Base-by-base conservation (phyloP, 2,329 filamentous ascomycete species). In the Fusarium torreyae region DNA sequence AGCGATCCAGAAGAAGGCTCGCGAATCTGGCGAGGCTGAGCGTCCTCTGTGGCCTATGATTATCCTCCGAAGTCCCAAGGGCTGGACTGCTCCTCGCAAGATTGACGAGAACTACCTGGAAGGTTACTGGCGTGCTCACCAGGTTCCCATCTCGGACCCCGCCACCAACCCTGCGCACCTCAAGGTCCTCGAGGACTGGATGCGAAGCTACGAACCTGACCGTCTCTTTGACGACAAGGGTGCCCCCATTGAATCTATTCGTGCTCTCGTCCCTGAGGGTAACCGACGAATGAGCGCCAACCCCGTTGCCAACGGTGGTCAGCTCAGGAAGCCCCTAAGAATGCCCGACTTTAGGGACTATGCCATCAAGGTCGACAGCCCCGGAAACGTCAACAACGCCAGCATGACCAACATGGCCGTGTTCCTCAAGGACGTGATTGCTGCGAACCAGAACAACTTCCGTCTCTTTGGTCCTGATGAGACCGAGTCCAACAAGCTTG, bases 11-110 rank as follows among this genome's bases (percentile, higher is more conserved):
- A 91, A 92, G 78, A 80, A 93, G 76, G 91, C 91, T 22, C 89
- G 92, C 44, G 88, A 91, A 5, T 89, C 88, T 0, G 88, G 89
- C 66, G 90, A 91, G 75, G 86, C 90, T 4, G 88, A 90, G 81
- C 87, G 92, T 38, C 91, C 92, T 17, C 85, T 83, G 68, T 94
- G 92, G 92, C 92, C 92, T 43, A 92, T 94, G 91, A 88, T 94
- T 57, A 81, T 94, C 38, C 88, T 94, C 34, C 88, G 92, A 72
- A 92, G 87, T 34, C 92, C 92, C 56, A 94, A 94, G 81, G 92
- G 92, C 58, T 94, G 92, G 92, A 93, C 90, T 15, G 92, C 87
- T 3, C 92, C 92, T 7, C 86, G 91, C 61, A 91, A 92, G 77
- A 74, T 94, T 51, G 90, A 91, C 71, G 87, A 87, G 60, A 90